Percentiles rank a stretch among this genome's conserved stretches.
phyloP scores from a whole-genome alignment of 768 basidiomycete species.

The Trametes punicea region DNA sequence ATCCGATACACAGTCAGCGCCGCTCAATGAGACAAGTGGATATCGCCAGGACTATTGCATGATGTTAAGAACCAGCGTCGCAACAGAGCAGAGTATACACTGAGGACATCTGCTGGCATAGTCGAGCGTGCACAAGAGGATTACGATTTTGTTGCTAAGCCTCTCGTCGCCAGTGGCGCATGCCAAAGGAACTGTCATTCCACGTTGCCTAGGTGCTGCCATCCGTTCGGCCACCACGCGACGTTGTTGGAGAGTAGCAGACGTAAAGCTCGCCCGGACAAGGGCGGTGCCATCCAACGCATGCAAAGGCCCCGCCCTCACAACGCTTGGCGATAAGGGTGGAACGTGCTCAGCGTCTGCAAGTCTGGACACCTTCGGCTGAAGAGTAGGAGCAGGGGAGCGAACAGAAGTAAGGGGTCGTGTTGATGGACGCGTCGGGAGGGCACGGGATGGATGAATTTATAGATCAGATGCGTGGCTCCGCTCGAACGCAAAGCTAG shows the following conservation, averaged over 20 bases:
- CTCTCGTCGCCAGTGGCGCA: no score
- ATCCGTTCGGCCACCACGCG: not conserved
- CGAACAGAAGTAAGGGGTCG: not conserved
- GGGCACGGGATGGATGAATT: slow-evolving; percentile 3
- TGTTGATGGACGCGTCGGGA: not conserved
- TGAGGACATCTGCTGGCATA: no score
- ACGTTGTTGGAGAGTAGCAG: not conserved
- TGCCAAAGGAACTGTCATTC: no score
- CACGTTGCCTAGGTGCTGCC: not conserved
- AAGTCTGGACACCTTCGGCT: not conserved
- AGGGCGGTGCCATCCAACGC: not conserved
- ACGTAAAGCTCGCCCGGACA: not conserved
- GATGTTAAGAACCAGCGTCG: no score
- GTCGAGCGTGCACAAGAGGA: no score
- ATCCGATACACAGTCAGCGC: not conserved
- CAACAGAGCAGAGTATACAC: no score
- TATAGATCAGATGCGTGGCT: slow-evolving; percentile 8
- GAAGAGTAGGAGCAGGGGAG: not conserved
- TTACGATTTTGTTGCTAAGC: no score
- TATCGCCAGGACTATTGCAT: not conserved
- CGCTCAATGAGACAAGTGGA: no score
- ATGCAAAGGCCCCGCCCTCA: not conserved
- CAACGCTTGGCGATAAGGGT: not conserved
- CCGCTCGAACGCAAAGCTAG: slow-evolving; percentile 2
- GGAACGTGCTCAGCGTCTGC: not conserved